Base-by-base conservation (phyloP, 129 eudicot genomes). In the Scalesia atractyloides region DNA sequence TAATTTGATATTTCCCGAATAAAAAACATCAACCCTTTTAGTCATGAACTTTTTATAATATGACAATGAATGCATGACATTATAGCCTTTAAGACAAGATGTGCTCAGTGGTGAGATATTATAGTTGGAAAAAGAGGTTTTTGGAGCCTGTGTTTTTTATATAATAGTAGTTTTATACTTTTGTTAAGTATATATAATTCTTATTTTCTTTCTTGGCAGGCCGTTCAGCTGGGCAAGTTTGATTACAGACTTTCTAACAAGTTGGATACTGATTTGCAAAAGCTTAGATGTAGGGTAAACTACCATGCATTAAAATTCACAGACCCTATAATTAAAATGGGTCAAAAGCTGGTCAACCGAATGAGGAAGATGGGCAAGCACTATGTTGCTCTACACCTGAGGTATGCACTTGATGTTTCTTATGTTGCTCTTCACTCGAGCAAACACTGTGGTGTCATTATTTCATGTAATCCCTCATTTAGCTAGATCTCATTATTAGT, bases 201-300 rank as follows among this genome's bases (percentile, higher is more conserved):
- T 66, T 73, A 30, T 12, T 66, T 47, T 60, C 9, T 34, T 67
- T 34, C 41, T 73, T 73, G 48, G 41, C 90, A 91, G 97, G 97
- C 97, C 74, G 88, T 91, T 75, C 89, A 76, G 84, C 84, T 91
- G 51, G 84, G 85, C 81, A 91, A 91, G 76, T 91, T 85, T 76
- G 97, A 91, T 78, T 91, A 91, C 79, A 84, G 97, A 76, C 97
- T 91, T 68, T 75, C 97, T 66, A 91, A 91, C 82, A 88, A 69
- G 76, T 73, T 91, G 82, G 85, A 76, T 33, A 76, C 87, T 16
- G 97, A 91, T 82, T 72, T 84, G 30, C 97, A 91, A 67, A 91
- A 86, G 91, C 97, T 91, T 74, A 88, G 97, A 76, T 91, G 97
- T 81, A 80, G 97, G 77, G 95, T 80, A 41, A 91, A 91, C 80